Evolutionary conservation across 23 red algal genomes (phyloP), one percentile per base, ranked within the genome.

Genomic region (Chondrus crispus): DNA sequence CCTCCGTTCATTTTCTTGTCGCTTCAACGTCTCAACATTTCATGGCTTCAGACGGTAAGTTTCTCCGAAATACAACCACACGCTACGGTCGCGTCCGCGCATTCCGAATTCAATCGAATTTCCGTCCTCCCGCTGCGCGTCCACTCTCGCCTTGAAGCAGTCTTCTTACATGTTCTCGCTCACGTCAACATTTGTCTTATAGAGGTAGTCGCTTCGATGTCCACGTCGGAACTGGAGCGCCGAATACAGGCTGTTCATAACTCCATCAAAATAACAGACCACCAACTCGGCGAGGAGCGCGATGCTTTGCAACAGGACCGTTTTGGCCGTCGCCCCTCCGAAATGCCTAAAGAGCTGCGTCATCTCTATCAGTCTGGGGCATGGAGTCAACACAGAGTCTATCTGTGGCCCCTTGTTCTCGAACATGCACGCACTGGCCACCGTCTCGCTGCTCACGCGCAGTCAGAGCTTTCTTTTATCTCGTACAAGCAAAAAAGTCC

Each of bases 331-430:
- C 63, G 53, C 18, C 26, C 88, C 10, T 47, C 75, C 19, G 88
- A 92, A 20, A 92, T 92, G 88, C 88, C 88, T 50, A 53, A 74
- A 38, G 48, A 44, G 55, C 88, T 92, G 7, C 88, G 88, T 4
- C 32, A 68, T 16, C 68, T 92, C 58, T 92, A 92, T 51, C 43
- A 82, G 42, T 52, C 88, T 35, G 73, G 70, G 6, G 32, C 57
- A 43, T 92, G 88, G 88, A 58, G 75, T 38, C 68, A 80, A 35
- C 75, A 81, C 35, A 45, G 50, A 38, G 88, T 92, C 37, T 92
- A 92, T 72, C 57, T 81, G 41, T 92, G 88, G 88, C 58, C 74
- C 46, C 53, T 49, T 81, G 88, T 92, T 50, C 77, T 83, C 22
- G n/a, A 19, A 49, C 16, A 82, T 62, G 66, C 88, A 10, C 36